Evolutionary conservation across 768 basidiomycete genomes (phyloP).

Genomic region (Tulasnella calospora): DNA sequence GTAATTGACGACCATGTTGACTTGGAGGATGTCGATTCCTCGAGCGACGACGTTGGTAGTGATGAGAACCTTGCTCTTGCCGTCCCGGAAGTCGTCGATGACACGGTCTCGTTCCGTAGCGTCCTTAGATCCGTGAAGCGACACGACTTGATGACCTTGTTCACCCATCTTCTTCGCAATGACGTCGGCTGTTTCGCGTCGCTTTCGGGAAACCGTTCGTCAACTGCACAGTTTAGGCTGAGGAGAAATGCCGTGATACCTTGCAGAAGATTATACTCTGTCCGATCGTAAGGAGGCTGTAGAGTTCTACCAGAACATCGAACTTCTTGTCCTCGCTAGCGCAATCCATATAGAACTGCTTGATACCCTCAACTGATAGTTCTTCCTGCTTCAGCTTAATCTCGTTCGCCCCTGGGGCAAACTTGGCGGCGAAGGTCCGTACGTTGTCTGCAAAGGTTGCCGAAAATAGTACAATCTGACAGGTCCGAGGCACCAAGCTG

Average conservation of each 20-base stretch:
- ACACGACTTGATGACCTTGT: constrained; percentile 94
- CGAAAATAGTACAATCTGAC: constrained; percentile 92
- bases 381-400: constrained; percentile 94
- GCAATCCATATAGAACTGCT: constrained; percentile 98
- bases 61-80: constrained; percentile 93
- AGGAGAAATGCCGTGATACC: constrained; percentile 43
- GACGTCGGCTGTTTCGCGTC: constrained; percentile 86
- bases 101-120: constrained; percentile 82
- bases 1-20: constrained; percentile 99
- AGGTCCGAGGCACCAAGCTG: constrained; percentile 27
- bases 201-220: constrained; percentile 41
- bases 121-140: constrained; percentile 92
- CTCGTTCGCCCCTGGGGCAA: constrained; percentile 92
- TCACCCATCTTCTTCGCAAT: constrained; percentile 85
- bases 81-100: constrained; percentile 93
- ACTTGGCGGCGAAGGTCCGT: constrained; percentile 82
- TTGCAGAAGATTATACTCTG: constrained; percentile 99
- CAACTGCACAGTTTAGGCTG: not conserved
- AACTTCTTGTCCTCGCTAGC: constrained; percentile 87
- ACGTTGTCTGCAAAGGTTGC: constrained; percentile 97
- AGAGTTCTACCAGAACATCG: constrained; percentile 86
- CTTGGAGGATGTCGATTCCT: constrained; percentile 97
- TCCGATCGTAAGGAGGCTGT: constrained; percentile 86
- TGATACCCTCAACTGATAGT: constrained; percentile 86
- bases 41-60: constrained; percentile 98